Evolutionary conservation across 345 rosid species (phyloP).

Genomic region (Aethionema arabicum): DNA sequence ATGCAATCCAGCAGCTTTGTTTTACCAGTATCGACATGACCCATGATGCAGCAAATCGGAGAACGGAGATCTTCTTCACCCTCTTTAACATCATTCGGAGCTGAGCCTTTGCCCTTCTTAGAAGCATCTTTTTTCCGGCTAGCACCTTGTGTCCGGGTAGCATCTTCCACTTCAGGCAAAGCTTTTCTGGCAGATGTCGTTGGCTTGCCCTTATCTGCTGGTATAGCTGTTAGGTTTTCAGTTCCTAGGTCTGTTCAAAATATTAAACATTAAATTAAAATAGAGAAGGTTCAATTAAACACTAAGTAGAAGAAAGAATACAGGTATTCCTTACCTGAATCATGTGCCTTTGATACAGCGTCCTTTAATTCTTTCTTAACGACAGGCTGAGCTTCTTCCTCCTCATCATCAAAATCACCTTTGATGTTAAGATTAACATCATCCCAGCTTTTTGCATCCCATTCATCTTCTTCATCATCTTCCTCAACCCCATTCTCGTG

Average conservation of each 20-base stretch:
- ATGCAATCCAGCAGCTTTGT: slow-evolving; percentile 94
- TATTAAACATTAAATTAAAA: slow-evolving; percentile 16
- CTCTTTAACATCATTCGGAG: slow-evolving; percentile 41
- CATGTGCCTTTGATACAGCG: slow-evolving; percentile 35
- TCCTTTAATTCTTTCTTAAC: slow-evolving; percentile 54
- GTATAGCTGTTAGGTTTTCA: slow-evolving; percentile 37
- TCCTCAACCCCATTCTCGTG: slow-evolving; percentile 64
- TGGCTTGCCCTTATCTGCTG: slow-evolving; percentile 36
- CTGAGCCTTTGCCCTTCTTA: slow-evolving; percentile 42
- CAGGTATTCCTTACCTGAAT: slow-evolving; percentile 43
- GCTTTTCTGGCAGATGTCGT: slow-evolving; percentile 25
- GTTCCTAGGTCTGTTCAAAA: slow-evolving; percentile 28
- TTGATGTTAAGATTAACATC: slow-evolving; percentile 70
- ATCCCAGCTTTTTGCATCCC: slow-evolving; percentile 99
- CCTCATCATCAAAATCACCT: slow-evolving; percentile 90
- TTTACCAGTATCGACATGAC: slow-evolving; percentile 98
- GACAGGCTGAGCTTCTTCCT: slow-evolving; percentile 57
- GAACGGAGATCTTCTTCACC: slow-evolving; percentile 72
- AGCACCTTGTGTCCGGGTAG: slow-evolving; percentile 23
- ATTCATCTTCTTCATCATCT: slow-evolving; percentile 79
- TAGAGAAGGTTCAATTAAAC: not conserved
- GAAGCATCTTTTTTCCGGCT: slow-evolving; percentile 38
- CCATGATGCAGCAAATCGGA: slow-evolving; percentile 97
- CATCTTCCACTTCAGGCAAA: slow-evolving; percentile 40
- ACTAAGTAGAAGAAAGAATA: slow-evolving; percentile 4